Base-by-base conservation (phyloP, 345 rosid genomes). In the Salix exigua region DNA sequence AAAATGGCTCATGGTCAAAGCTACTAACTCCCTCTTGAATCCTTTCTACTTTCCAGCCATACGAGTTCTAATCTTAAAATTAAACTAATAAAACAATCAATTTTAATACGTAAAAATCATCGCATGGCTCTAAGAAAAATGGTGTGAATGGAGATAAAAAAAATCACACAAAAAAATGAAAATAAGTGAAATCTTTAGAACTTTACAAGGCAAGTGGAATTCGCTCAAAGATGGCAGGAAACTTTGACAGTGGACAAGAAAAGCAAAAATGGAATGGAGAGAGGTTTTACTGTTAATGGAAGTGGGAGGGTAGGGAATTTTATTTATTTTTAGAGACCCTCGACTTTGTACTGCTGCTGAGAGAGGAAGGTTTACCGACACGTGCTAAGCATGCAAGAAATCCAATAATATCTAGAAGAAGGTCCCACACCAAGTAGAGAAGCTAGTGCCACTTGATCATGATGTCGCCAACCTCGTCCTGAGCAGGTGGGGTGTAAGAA, bases 391-490 rank as follows among this genome's bases (percentile, higher is more conserved):
- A 85, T 85, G 87, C 74, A 78, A 28, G 21, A 30, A 6, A 75
- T 74, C 79, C 75, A 51, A 40, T 61, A 31, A 11, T 33, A 60
- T 60, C 30, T 58, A 30, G 14, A 5, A 10, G 4, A 18, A 4
- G 83, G 81, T 19, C 80, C 83, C 80, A 66, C 80, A 16, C 6
- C 3, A 31, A 72, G 73, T 35, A 53, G 66, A 53, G 62, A 3
- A 55, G 74, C 78, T 78, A 76, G 58, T 82, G 79, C 71, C 66
- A 76, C 64, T 25, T 78, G 83, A 77, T 75, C 73, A 78, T 78
- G 81, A 75, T 77, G 75, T 75, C 70, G 85, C 83, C 88, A 83
- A 68, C 85, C 76, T 75, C 40, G 82, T 19, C 69, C 69, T 74
- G 75, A 76, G 88, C 86, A 81, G 86, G 16, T 46, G 50, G 17